Conservation (phyloP, 768 basidiomycete genomes). For the Hydnum rufescens region DNA sequence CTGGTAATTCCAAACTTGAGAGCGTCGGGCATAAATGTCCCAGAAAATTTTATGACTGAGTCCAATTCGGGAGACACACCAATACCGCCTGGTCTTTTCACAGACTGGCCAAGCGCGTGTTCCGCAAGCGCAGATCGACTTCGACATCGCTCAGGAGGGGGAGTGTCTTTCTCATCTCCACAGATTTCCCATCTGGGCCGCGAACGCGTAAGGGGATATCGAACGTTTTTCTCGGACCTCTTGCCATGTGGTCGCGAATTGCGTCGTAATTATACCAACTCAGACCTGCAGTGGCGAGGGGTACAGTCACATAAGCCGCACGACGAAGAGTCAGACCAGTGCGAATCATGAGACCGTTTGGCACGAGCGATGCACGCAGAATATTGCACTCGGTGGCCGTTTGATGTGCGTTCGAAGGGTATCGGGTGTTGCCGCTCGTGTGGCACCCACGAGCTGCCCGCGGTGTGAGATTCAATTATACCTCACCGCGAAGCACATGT, state of each 20-base stretch:
- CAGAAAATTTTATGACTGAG: not conserved
- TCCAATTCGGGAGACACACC: not conserved
- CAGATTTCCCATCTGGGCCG: not conserved
- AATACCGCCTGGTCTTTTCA: not conserved
- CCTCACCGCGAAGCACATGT: too few species aligned
- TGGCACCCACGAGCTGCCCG: too few species aligned
- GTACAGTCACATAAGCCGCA: not conserved
- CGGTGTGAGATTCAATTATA: too few species aligned
- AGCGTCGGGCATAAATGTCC: not conserved
- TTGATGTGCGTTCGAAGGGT: too few species aligned
- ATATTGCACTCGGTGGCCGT: too few species aligned
- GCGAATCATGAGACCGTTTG: not conserved
- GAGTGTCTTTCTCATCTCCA: not conserved
- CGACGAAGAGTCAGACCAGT: not conserved
- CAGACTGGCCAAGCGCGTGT: not conserved
- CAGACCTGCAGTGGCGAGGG: not conserved
- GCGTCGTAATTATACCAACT: not conserved
- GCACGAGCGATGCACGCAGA: too few species aligned
- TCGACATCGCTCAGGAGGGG: not conserved
- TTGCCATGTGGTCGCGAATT: not conserved
- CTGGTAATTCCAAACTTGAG: conserved; percentile 40
- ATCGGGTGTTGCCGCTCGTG: too few species aligned
- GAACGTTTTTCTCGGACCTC: not conserved
- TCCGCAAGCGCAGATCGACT: not conserved
- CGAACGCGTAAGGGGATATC: not conserved